Percentiles rank a stretch among this genome's conserved stretches.
Conservation (phyloP, 805 yeast species). For the Clavispora asparagi region DNA sequence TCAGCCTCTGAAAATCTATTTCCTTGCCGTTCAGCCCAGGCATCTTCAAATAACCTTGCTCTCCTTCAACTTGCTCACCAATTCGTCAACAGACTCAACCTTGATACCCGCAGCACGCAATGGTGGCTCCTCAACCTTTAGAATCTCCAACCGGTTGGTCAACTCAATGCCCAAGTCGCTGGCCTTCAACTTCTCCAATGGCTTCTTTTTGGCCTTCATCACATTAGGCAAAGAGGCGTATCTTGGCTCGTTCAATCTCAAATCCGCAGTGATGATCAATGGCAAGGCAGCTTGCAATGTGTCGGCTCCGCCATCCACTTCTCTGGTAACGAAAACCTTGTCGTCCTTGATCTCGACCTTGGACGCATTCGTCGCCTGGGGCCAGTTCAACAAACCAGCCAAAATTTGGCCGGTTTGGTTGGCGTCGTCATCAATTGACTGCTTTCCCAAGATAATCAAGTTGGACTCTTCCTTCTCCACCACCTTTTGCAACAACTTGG, state of each 20-base stretch:
- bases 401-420: constrained; percentile 96
- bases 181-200: constrained; percentile 59
- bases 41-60: constrained; percentile 51
- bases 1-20: neutral
- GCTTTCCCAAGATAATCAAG: constrained; percentile 88
- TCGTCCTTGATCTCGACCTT: constrained; percentile 63
- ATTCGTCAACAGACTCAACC: constrained; percentile 77
- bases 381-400: constrained; percentile 91
- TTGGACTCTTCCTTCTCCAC: constrained; percentile 69
- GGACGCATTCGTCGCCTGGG: constrained; percentile 93
- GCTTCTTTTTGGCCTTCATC: constrained; percentile 98
- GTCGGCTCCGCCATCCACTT: constrained; percentile 93
- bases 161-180: constrained; percentile 68
- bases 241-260: constrained; percentile 91
- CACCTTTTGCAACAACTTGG: constrained; percentile 72
- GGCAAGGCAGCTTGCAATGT: constrained; percentile 76
- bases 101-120: constrained; percentile 75
- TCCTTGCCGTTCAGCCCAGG: neutral
- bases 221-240: constrained; percentile 93
- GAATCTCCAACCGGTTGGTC: constrained; percentile 56
- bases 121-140: constrained; percentile 82
- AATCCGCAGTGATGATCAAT: constrained; percentile 82
- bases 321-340: constrained; percentile 72
- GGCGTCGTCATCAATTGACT: constrained; percentile 92
- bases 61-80: constrained; percentile 72